phyloP scores from a whole-genome alignment of 1,284 basidiomycete species.

The Cryptococcus sp. region DNA sequence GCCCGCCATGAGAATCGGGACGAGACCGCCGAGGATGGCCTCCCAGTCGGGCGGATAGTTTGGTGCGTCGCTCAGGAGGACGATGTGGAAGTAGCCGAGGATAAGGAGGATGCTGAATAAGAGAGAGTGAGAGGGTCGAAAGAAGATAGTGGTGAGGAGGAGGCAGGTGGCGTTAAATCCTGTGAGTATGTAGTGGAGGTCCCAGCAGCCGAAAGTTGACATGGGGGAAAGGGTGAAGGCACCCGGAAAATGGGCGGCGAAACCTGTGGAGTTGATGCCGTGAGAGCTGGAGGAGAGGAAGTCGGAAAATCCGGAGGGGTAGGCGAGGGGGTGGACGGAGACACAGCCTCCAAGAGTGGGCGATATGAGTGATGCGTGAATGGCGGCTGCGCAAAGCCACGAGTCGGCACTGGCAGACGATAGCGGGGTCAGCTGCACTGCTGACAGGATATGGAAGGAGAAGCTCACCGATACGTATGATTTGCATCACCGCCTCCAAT shows the following conservation, averaged over 20 bases:
- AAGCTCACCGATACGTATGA: slow-evolving; percentile 36
- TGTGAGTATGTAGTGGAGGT: slow-evolving; percentile 39
- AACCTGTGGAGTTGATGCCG: slow-evolving; percentile 26
- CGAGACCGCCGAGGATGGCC: slow-evolving; percentile 25
- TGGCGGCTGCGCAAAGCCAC: slow-evolving; percentile 43
- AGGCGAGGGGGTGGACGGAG: slow-evolving; percentile 23
- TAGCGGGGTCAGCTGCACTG: not conserved
- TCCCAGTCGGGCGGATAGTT: slow-evolving; percentile 36
- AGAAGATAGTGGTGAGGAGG: slow-evolving; percentile 30
- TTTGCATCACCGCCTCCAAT: slow-evolving; percentile 37
- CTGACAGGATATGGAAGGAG: not conserved
- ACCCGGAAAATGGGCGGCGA: slow-evolving; percentile 33
- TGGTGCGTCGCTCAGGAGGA: slow-evolving; percentile 31
- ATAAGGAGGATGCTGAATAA: slow-evolving; percentile 31
- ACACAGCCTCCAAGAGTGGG: slow-evolving; percentile 38
- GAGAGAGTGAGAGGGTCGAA: slow-evolving; percentile 29
- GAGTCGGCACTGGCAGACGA: slow-evolving; percentile 39
- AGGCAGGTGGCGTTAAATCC: slow-evolving; percentile 38
- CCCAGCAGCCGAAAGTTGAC: slow-evolving; percentile 22
- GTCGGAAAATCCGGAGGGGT: slow-evolving; percentile 16
- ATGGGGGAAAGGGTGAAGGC: slow-evolving; percentile 25
- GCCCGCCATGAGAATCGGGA: slow-evolving; percentile 27
- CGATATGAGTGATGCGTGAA: slow-evolving; percentile 34
- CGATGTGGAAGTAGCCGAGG: slow-evolving; percentile 39
- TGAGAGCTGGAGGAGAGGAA: slow-evolving; percentile 20